phyloP scores from a whole-genome alignment of 2,329 filamentous ascomycete species.

The Penicillium sp. region DNA sequence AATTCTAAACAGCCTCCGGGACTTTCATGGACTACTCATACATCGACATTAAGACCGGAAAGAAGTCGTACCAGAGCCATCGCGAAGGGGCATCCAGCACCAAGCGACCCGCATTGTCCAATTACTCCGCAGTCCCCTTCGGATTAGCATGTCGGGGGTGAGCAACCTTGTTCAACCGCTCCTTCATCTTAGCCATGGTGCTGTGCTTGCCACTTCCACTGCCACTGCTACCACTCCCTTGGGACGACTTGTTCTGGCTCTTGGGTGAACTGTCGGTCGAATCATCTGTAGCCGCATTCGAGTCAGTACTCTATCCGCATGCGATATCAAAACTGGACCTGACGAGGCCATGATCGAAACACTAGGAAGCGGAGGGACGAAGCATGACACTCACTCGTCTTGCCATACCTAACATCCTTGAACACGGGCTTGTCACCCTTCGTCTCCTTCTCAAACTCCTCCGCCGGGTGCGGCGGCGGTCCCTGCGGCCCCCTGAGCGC shows the following conservation, averaged over 20 bases:
- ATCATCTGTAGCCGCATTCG: too few relatives aligned
- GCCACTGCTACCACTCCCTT: not conserved
- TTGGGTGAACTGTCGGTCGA: slow-evolving; percentile 3
- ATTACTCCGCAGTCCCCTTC: not conserved
- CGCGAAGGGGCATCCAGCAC: too few relatives aligned
- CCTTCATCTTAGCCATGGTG: slow-evolving; percentile 23
- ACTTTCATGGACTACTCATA: too few relatives aligned
- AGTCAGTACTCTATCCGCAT: too few relatives aligned
- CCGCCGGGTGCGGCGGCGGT: slow-evolving; percentile 23
- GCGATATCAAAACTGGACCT: too few relatives aligned
- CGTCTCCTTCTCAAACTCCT: slow-evolving; percentile 31
- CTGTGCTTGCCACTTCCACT: slow-evolving; percentile 17
- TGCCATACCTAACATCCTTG: not conserved
- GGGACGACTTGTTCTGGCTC: slow-evolving; percentile 5
- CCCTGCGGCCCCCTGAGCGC: slow-evolving; percentile 31
- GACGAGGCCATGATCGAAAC: too few relatives aligned
- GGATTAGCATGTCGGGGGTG: slow-evolving; percentile 14
- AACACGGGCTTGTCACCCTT: slow-evolving; percentile 17
- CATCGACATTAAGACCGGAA: too few relatives aligned
- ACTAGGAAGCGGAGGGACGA: too few relatives aligned
- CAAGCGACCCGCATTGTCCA: too few relatives aligned
- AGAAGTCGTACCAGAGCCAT: too few relatives aligned
- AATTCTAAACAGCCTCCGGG: too few relatives aligned
- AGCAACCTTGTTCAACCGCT: slow-evolving; percentile 22
- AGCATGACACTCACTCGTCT: slow-evolving; percentile 10